Conservation (phyloP, 371 early-diverging fungal species). For the Lichtheimia corymbifera region DNA sequence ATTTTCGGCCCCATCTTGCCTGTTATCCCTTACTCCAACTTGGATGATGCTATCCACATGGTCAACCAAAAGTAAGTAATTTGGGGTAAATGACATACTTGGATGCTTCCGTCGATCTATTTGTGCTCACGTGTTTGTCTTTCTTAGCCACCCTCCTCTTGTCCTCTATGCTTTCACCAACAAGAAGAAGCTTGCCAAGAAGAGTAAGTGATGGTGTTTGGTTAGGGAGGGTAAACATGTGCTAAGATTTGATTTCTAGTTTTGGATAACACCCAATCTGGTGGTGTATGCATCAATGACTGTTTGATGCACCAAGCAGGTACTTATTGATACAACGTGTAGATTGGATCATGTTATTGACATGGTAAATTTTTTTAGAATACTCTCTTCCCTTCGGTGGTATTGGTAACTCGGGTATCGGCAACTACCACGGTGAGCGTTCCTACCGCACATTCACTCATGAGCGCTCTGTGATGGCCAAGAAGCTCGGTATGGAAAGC, state of each 20-base stretch:
- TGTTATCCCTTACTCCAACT: conserved; percentile 21
- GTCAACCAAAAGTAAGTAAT: conserved; percentile 28
- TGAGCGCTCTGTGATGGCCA: conserved; percentile 57
- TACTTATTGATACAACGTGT: conserved; percentile 16
- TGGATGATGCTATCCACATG: conserved; percentile 30
- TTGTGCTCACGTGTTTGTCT: neutral
- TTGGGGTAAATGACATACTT: neutral
- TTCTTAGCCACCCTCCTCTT: conserved; percentile 25
- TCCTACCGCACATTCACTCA: conserved; percentile 80
- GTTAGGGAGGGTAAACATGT: neutral
- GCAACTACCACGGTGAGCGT: conserved; percentile 72
- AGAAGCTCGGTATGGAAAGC: conserved; percentile 41
- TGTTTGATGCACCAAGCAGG: conserved; percentile 61
- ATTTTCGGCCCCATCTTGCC: conserved; percentile 88
- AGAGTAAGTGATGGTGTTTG: conserved; percentile 16
- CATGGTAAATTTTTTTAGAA: conserved; percentile 17
- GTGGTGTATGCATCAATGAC: conserved; percentile 77
- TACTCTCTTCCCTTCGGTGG: conserved; percentile 78
- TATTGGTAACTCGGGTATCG: conserved; percentile 78
- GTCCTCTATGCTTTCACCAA: conserved; percentile 31
- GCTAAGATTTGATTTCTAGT: conserved; percentile 27
- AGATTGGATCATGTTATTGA: neutral
- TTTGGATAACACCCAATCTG: conserved; percentile 66
- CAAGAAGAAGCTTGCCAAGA: conserved; percentile 23
- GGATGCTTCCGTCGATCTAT: too few species aligned